Evolutionary conservation across 768 basidiomycete genomes (phyloP), one percentile per base, ranked within the genome.

Genomic region (Tylopilus vinaceipallidus): DNA sequence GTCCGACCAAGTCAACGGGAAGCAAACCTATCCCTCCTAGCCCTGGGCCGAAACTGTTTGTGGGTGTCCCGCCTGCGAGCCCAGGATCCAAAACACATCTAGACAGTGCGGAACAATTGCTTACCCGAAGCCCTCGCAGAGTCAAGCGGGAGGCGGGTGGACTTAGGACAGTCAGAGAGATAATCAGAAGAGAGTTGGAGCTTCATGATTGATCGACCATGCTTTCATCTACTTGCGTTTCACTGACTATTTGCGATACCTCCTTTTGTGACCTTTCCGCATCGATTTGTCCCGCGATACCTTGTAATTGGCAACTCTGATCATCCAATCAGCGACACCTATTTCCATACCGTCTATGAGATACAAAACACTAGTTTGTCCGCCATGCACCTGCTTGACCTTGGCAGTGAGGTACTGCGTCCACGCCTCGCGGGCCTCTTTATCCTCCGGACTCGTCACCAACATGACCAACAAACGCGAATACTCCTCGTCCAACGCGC

Each of bases 121-220:
- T 82, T 14, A 81, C 75, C 23, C 75, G 88, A 40, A 91, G 89
- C 65, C 90, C 90, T 7, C 80, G 79, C 48, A 72, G 80, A 52
- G 83, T 92, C 30, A 86, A 82, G 61, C 75, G 74, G 23, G 87
- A 90, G 60, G 77, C 72, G 6, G 86, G 88, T 27, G 88, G 89
- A 0, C 72, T 92, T 57, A 76, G 90, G 33, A 80, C 88, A 64
- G 89, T 91, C 27, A 73, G 89, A 49, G 90, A 92, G 68, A 84
- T 88, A 60, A 88, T 92, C 61, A 77, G 88, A 58, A 74, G 77
- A 55, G 90, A 91, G 71, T 70, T 91, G 58, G 88, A 91, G 68
- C 65, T 84, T 55, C 74, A 82, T 45, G 87, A 88, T 48, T 75
- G 60, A 65, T 50, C 30, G 24, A 54, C 52, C 51, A 27, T 67